Conservation (phyloP, 2,329 filamentous ascomycete genomes). For the Metarhizium sp. region DNA sequence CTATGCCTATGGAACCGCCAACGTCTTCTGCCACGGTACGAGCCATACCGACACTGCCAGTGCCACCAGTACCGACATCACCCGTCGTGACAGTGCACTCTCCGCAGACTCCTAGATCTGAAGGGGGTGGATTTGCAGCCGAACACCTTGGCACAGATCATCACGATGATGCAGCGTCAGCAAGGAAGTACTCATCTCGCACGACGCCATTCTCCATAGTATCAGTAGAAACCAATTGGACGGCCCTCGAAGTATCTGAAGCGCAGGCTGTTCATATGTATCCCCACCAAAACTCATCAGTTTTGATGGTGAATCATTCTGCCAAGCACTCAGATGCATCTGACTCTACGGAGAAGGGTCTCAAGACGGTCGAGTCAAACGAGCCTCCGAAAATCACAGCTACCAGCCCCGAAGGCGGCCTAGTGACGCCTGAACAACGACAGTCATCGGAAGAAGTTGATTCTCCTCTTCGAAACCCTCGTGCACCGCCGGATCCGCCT, state of each 20-base stretch:
- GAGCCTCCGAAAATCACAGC: conserved; percentile 28
- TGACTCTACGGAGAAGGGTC: conserved; percentile 20
- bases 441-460: conserved; percentile 45
- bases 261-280: conserved; percentile 53
- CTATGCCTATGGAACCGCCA: neutral
- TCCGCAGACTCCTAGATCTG: conserved; percentile 1
- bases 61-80: neutral
- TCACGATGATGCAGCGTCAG: conserved; percentile 44
- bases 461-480: conserved; percentile 53
- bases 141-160: conserved; percentile 34
- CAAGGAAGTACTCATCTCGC: conserved; percentile 42
- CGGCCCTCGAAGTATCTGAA: conserved; percentile 54
- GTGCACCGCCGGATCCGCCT: conserved; percentile 46
- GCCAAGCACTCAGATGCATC: conserved; percentile 38
- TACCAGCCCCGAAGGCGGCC: conserved; percentile 29
- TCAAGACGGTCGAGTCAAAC: conserved; percentile 12
- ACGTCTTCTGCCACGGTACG: neutral
- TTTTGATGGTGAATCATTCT: conserved; percentile 50
- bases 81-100: neutral
- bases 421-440: conserved; percentile 40
- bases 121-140: neutral
- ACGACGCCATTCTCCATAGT: conserved; percentile 54
- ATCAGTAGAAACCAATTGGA: conserved; percentile 52
- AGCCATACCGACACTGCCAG: neutral
- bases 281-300: conserved; percentile 54